Base-by-base conservation (phyloP, 1,284 basidiomycete species). In the Tilletia horrida region DNA sequence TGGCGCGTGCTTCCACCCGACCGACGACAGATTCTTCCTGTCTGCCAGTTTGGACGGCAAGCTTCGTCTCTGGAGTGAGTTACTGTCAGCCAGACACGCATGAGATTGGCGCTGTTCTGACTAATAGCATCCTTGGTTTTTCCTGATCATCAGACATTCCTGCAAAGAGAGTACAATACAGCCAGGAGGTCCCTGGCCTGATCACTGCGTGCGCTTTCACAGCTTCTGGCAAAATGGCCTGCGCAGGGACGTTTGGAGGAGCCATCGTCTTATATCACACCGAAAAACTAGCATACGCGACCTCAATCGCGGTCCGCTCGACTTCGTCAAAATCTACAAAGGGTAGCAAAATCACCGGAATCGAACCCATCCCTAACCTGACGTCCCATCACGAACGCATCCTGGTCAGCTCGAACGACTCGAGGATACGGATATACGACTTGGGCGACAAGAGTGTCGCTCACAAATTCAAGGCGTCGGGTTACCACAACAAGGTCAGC, bases 1-100 rank as follows among this genome's bases (percentile, higher is more conserved):
- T 11, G 52, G 45, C 4, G 61, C 59, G 2, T 62, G 45, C 48
- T 50, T 65, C 62, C 76, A 73, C 47, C 74, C 74, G 4, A 67
- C 48, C 40, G 83, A 84, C 68, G 83, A 84, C 68, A 75, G 83
- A 0, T 83, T 81, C 73, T 83, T 83, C 66, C 71, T 83, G 44
- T 79, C 74, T 2, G 83, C 82, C 18, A 77, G 77, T 0, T 69
- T 83, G 13, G 83, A 84, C 65, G 79, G 80, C 67, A 83, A 83
- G 69, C 67, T 84, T 11, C 68, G 83, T 21, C 62, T 84, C 50
- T 83, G 83, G 83, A 82, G 61, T 62, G 43, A 62, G 61, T 44
- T 8, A 7, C 59, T 40, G 18, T 35, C 23, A 29, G 73, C 47
- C 71, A 45, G 43, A 13, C 43, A n/a, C 43, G 13, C 13, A 45